phyloP scores from a whole-genome alignment of 495 filamentous ascomycete species.

The Annulohypoxylon stygium region DNA sequence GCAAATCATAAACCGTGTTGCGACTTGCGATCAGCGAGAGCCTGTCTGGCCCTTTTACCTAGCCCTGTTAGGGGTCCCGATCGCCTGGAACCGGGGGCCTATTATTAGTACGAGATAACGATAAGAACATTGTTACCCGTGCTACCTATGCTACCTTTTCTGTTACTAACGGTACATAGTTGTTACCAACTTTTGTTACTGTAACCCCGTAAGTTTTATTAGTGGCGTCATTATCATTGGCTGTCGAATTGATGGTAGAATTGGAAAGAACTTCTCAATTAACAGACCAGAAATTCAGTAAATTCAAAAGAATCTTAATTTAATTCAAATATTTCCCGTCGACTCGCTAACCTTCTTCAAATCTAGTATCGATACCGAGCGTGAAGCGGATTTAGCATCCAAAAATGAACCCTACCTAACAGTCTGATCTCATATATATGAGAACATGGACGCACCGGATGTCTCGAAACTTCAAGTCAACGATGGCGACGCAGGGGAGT shows the following conservation, averaged over 20 bases:
- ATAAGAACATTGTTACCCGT: constrained; percentile 22
- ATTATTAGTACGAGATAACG: constrained; percentile 27
- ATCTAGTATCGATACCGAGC: background rate
- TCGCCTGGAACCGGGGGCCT: constrained; percentile 7
- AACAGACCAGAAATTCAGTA: background rate
- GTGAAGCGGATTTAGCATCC: background rate
- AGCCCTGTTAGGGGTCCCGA: constrained; percentile 22
- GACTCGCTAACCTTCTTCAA: background rate
- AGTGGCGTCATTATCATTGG: constrained; percentile 21
- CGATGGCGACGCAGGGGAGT: background rate
- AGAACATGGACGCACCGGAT: constrained; percentile 41
- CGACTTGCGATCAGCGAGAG: constrained; percentile 34
- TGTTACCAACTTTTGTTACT: constrained; percentile 11
- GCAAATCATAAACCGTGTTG: constrained; percentile 9
- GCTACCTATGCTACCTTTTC: background rate
- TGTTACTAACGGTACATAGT: background rate
- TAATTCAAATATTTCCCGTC: background rate
- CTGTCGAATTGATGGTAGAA: constrained; percentile 13
- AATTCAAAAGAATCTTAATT: background rate
- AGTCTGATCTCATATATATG: constrained; percentile 21
- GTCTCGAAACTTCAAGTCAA: constrained; percentile 28
- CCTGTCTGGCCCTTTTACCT: no score
- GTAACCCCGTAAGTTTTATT: constrained; percentile 10
- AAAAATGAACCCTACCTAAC: constrained; percentile 7
- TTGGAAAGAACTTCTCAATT: constrained; percentile 23